phyloP scores from a whole-genome alignment of 1,284 basidiomycete species.

The Cryptococcus neoformans region DNA sequence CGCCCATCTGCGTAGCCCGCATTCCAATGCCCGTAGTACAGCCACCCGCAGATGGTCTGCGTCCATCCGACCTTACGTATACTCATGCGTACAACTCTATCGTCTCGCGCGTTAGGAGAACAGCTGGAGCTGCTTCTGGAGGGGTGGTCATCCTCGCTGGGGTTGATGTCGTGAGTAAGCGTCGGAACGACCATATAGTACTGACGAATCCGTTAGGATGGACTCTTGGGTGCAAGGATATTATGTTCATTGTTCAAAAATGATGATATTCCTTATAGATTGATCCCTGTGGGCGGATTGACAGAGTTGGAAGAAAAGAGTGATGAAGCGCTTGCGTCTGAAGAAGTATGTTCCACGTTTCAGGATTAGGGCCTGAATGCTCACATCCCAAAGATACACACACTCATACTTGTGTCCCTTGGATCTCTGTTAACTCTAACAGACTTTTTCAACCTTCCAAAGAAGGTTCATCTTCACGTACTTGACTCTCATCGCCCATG shows the following conservation, averaged over 20 bases:
- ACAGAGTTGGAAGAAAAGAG: conserved; percentile 65
- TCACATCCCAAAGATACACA: conserved; percentile 66
- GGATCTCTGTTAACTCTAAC: conserved; percentile 84
- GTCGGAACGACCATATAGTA: too few species aligned
- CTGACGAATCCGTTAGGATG: conserved; percentile 26
- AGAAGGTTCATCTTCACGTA: conserved; percentile 70
- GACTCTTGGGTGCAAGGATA: conserved; percentile 57
- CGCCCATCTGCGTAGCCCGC: not conserved
- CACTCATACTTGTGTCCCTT: conserved; percentile 88
- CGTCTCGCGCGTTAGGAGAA: conserved; percentile 57
- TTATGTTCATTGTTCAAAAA: conserved; percentile 85
- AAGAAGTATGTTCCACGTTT: conserved; percentile 59
- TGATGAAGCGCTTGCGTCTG: conserved; percentile 64
- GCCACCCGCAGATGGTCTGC: conserved; percentile 41
- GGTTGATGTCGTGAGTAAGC: conserved; percentile 38
- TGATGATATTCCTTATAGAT: conserved; percentile 87
- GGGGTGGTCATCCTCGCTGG: conserved; percentile 48
- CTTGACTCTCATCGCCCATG: conserved; percentile 92
- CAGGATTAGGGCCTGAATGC: not conserved
- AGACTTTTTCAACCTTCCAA: conserved; percentile 49
- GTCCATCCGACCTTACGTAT: conserved; percentile 54
- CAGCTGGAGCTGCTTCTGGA: conserved; percentile 31
- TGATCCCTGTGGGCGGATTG: conserved; percentile 89
- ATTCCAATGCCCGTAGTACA: conserved; percentile 46
- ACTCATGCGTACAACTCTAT: conserved; percentile 76